Percentiles rank a stretch among this genome's conserved stretches.
These are phyloP conservation scores for Hibiscus trionum DNA, from an alignment of 345 rosid species.

Conservation along the genomic window DNA sequence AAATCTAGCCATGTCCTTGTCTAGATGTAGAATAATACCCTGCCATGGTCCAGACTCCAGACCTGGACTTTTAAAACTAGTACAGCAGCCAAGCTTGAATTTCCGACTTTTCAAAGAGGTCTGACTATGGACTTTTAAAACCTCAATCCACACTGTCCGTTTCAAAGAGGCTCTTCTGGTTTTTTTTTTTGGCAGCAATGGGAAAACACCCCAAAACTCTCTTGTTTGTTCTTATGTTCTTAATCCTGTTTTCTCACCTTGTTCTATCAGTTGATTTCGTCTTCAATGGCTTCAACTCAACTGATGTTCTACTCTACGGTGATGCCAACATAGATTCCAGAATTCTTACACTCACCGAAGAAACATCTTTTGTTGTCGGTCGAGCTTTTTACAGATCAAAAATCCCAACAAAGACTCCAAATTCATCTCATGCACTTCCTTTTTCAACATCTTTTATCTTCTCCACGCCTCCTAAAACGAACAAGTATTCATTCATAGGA, in stretches of 20 bases:
- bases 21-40: background rate
- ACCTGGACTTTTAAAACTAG: too few relatives aligned
- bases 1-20: too few relatives aligned
- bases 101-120: background rate
- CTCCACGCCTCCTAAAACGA: constrained; percentile 47
- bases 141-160: too few relatives aligned
- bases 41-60: too few relatives aligned
- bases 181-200: constrained; percentile 10
- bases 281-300: constrained; percentile 13
- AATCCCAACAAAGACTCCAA: constrained; percentile 28
- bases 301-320: constrained; percentile 35
- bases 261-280: constrained; percentile 12
- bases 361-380: constrained; percentile 38
- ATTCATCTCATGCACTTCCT: constrained; percentile 30
- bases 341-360: constrained; percentile 51
- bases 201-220: constrained; percentile 8
- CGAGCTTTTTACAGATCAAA: constrained; percentile 41
- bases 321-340: constrained; percentile 38
- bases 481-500: constrained; percentile 30
- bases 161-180: too few relatives aligned
- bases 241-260: constrained; percentile 12
- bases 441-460: constrained; percentile 74
- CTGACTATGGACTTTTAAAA: background rate
- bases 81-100: background rate
- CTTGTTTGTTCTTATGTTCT: background rate